Evolutionary conservation across 2,329 filamentous ascomycete species (phyloP).

Genomic region (Zymoseptoria crescenta): DNA sequence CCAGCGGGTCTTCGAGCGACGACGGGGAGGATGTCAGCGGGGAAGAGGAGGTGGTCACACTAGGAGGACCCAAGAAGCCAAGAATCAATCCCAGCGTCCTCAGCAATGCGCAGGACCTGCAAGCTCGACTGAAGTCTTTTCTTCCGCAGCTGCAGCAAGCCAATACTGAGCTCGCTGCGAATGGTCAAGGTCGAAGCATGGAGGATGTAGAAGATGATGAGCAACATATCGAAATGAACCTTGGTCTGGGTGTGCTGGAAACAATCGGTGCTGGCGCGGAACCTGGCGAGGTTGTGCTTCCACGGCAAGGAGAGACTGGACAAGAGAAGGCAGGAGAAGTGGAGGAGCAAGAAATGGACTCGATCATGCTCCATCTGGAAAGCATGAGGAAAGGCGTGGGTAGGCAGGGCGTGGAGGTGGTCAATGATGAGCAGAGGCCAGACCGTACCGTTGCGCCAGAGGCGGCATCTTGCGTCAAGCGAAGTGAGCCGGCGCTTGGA

Average conservation of each 20-base stretch:
- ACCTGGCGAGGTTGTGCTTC: background rate
- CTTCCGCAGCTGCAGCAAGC: constrained; percentile 27
- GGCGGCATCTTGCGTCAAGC: no score
- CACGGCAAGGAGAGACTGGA: background rate
- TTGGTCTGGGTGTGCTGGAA: constrained; percentile 30
- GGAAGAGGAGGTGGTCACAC: constrained; percentile 4
- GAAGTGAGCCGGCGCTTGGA: background rate
- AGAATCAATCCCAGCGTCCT: constrained; percentile 10
- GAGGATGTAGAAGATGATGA: constrained; percentile 28
- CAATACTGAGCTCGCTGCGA: constrained; percentile 21
- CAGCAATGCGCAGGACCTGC: constrained; percentile 17
- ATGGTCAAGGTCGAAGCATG: constrained; percentile 21
- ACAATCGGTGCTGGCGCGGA: constrained; percentile 8
- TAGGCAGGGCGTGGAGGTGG: background rate
- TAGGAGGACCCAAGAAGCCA: constrained; percentile 14
- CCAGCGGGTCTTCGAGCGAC: constrained; percentile 2
- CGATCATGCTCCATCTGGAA: background rate
- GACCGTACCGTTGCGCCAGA: background rate
- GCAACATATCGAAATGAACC: constrained; percentile 31
- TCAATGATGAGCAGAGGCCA: background rate
- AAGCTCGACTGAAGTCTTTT: constrained; percentile 23
- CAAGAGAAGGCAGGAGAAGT: background rate
- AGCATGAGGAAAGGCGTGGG: background rate
- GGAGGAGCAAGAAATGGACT: background rate
- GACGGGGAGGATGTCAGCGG: constrained; percentile 10